These are phyloP conservation scores for Pseudonectria foliicola DNA, from an alignment of 2,329 filamentous ascomycete species.

Conservation along the genomic window DNA sequence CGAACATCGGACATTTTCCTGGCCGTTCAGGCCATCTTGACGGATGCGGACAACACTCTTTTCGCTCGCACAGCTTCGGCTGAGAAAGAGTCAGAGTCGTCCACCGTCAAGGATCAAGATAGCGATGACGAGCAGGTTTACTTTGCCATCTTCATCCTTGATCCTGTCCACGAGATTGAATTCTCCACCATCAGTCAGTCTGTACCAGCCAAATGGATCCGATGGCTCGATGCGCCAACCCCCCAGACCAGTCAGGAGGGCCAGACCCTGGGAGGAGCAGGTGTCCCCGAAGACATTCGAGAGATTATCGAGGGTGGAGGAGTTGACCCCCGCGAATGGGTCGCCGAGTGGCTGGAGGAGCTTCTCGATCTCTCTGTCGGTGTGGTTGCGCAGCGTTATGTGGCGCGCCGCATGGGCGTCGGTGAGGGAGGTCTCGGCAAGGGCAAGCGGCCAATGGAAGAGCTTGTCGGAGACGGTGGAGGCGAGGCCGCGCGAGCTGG, in stretches of 20 bases:
- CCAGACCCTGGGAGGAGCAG: conserved; percentile 29
- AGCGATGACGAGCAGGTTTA: conserved; percentile 56
- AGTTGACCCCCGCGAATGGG: conserved; percentile 94
- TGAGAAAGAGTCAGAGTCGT: conserved; percentile 49
- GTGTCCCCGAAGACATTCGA: conserved; percentile 71
- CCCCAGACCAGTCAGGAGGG: conserved; percentile 47
- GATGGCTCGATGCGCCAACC: conserved; percentile 79
- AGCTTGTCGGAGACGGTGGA: conserved; percentile 47
- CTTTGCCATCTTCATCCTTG: conserved; percentile 74
- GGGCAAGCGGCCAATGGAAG: conserved; percentile 54
- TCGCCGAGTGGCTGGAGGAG: conserved; percentile 96
- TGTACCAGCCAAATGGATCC: conserved; percentile 77
- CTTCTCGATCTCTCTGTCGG: conserved; percentile 69
- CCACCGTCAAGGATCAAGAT: conserved; percentile 43
- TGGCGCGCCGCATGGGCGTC: conserved; percentile 91
- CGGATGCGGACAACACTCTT: conserved; percentile 56
- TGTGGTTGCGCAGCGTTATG: conserved; percentile 87
- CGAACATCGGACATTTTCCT: conserved; percentile 93
- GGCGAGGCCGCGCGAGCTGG: conserved; percentile 56
- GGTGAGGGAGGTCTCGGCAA: conserved; percentile 65
- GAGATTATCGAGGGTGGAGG: conserved; percentile 70
- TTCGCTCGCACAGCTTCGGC: conserved; percentile 54
- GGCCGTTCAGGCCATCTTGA: conserved; percentile 78
- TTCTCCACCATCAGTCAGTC: conserved; percentile 78
- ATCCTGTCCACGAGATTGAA: conserved; percentile 85